Evolutionary conservation across 140 eudicot genomes (phyloP).

Genomic region (Cichorium intybus): DNA sequence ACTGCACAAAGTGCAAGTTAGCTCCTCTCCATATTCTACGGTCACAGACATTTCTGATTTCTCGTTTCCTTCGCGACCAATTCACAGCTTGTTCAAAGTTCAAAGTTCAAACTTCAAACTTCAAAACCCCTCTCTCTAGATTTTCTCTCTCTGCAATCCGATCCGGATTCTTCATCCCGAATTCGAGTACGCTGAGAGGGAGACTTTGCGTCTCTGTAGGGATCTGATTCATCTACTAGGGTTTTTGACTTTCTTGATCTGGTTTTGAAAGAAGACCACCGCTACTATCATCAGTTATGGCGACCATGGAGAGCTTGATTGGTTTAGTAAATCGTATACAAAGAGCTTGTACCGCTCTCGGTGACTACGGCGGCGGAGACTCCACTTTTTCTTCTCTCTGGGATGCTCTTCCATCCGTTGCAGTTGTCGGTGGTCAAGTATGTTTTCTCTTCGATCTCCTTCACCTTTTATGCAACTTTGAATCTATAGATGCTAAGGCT

Average conservation of each 20-base stretch:
- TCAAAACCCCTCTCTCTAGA: conserved; percentile 15
- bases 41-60: conserved; percentile 14
- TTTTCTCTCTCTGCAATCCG: conserved; percentile 1
- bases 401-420: conserved; percentile 96
- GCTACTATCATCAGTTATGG: conserved; percentile 27
- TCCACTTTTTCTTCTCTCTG: conserved; percentile 72
- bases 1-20: conserved; percentile 17
- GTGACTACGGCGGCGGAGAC: conserved; percentile 80
- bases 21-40: conserved; percentile 8
- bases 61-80: conserved; percentile 21
- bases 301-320: conserved; percentile 85
- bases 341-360: conserved; percentile 82
- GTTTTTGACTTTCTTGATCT: conserved; percentile 1
- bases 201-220: background rate
- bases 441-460: background rate
- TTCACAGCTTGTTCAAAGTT: conserved; percentile 19
- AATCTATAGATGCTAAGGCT: background rate
- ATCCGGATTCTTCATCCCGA: conserved; percentile 5
- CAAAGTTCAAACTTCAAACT: too few relatives aligned
- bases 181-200: background rate
- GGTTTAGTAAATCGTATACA: conserved; percentile 84
- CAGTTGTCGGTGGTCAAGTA: conserved; percentile 96
- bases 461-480: background rate
- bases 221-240: conserved; percentile 23
- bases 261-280: conserved; percentile 1